phyloP scores from a whole-genome alignment of 2,329 filamentous ascomycete genomes.

The Pseudogymnoascus sp. region DNA sequence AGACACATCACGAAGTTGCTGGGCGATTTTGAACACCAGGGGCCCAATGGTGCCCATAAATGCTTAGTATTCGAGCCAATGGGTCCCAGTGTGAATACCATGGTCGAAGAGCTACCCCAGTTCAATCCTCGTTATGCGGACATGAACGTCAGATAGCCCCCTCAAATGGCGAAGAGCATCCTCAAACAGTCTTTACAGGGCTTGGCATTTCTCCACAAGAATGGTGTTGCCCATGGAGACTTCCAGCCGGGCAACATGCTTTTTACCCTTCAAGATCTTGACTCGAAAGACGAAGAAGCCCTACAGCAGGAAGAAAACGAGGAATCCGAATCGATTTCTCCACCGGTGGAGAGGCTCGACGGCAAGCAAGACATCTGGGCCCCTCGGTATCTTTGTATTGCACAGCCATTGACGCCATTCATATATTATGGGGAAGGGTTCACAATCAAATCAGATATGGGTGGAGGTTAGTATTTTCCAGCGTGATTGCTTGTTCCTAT shows the following conservation, averaged over 20 bases:
- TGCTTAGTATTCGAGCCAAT: conserved; percentile 35
- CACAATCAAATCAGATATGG: too few species aligned
- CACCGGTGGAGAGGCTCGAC: neutral
- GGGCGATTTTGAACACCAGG: conserved; percentile 31
- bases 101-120: conserved; percentile 25
- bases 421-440: too few species aligned
- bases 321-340: neutral
- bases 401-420: neutral
- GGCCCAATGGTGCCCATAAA: conserved; percentile 37
- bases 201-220: conserved; percentile 28
- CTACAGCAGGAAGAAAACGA: neutral
- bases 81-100: conserved; percentile 31
- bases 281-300: conserved; percentile 8
- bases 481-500: too few species aligned
- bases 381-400: neutral
- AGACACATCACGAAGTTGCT: conserved; percentile 29
- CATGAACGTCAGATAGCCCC: neutral
- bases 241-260: conserved; percentile 33
- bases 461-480: too few species aligned
- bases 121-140: conserved; percentile 1
- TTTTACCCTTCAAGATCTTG: conserved; percentile 27
- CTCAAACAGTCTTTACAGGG: neutral
- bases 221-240: conserved; percentile 34
- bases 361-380: neutral
- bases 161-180: neutral